These are phyloP conservation scores for Camelina laxa DNA, from an alignment of 345 rosid genomes.

Conservation along the genomic window DNA sequence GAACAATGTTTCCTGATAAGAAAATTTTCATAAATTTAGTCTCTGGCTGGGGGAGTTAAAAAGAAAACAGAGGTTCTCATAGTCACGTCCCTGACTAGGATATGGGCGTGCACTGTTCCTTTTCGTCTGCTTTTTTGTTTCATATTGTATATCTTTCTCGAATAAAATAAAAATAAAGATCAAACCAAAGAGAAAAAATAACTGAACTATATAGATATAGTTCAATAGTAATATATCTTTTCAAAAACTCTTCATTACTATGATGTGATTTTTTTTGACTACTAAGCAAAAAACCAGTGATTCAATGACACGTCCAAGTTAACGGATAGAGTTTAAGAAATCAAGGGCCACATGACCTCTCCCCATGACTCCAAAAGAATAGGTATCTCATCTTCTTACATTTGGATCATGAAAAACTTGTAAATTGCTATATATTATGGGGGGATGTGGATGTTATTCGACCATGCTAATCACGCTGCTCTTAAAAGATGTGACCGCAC, in stretches of 20 bases:
- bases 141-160: not conserved
- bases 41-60: not conserved
- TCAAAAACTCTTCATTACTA: no score
- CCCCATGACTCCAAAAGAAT: not conserved
- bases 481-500: not conserved
- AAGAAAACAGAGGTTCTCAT: conserved; percentile 19
- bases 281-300: no score
- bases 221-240: no score
- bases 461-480: not conserved
- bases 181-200: not conserved
- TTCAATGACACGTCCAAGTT: no score
- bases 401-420: not conserved
- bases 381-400: not conserved
- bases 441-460: not conserved
- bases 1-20: conserved; percentile 38
- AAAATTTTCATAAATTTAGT: conserved; percentile 30
- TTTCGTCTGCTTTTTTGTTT: conserved; percentile 33
- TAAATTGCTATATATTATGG: no score
- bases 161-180: not conserved
- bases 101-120: conserved; percentile 44
- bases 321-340: no score
- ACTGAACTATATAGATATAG: no score
- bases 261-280: no score
- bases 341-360: not conserved
- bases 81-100: conserved; percentile 44